These are phyloP conservation scores for Aschersonia sp. DNA, from an alignment of 2,329 filamentous ascomycete species.

Conservation along the genomic window DNA sequence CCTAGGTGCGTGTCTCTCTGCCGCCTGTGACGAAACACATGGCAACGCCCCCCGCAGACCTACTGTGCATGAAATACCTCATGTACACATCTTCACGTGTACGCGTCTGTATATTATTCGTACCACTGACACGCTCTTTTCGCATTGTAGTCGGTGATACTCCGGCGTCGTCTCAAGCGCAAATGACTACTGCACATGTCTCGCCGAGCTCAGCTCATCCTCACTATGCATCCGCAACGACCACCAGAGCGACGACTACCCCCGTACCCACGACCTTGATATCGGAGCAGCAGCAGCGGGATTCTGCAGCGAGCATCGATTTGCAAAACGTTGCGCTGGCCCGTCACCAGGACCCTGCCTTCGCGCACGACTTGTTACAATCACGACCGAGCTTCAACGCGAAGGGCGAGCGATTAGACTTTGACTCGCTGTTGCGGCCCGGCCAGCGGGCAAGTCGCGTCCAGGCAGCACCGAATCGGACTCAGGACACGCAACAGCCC, in stretches of 20 bases:
- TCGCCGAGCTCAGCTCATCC: background rate
- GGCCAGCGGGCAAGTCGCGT: constrained; percentile 31
- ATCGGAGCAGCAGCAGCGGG: background rate
- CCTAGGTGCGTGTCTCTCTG: constrained; percentile 8
- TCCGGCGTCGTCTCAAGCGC: background rate
- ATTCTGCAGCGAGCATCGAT: background rate
- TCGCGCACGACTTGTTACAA: constrained; percentile 28
- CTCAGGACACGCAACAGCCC: constrained; percentile 28
- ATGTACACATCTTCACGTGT: too few species aligned
- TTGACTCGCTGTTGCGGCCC: constrained; percentile 53
- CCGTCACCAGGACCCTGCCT: constrained; percentile 3
- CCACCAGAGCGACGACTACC: background rate
- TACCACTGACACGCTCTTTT: too few species aligned
- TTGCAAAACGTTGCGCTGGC: constrained; percentile 1
- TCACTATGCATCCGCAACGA: background rate
- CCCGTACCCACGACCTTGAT: background rate
- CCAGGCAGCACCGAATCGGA: constrained; percentile 32
- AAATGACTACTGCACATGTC: background rate
- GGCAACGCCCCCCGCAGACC: too few species aligned
- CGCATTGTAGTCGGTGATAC: background rate
- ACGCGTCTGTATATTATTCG: too few species aligned
- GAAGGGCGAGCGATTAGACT: constrained; percentile 51
- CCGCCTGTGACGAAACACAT: too few species aligned
- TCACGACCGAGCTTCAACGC: constrained; percentile 43
- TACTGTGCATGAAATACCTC: too few species aligned